Evolutionary conservation across 1,139 yeast genomes (phyloP).

Genomic region (Yamadazyma aaseri): DNA sequence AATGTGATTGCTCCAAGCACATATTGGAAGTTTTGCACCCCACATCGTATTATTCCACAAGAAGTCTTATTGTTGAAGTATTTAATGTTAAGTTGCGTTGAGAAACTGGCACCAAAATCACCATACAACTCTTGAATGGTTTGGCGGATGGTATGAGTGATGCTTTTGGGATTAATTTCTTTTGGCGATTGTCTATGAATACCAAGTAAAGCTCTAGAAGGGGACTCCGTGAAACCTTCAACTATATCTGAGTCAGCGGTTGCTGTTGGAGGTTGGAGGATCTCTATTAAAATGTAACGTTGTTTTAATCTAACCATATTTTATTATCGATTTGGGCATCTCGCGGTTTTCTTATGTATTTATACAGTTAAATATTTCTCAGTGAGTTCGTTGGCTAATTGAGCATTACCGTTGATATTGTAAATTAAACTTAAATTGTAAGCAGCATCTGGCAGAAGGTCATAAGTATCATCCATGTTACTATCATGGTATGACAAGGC

Average conservation of each 20-base stretch:
- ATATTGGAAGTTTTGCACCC: slow-evolving; percentile 60
- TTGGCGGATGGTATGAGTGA: slow-evolving; percentile 54
- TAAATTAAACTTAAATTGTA: slow-evolving; percentile 78
- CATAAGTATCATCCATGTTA: slow-evolving; percentile 39
- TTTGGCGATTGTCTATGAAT: slow-evolving; percentile 52
- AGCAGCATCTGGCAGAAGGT: slow-evolving; percentile 75
- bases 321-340: not conserved
- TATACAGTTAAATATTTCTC: slow-evolving; percentile 53
- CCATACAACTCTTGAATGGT: slow-evolving; percentile 66
- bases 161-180: slow-evolving; percentile 39
- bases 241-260: not conserved
- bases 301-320: slow-evolving; percentile 85
- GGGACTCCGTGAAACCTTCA: slow-evolving; percentile 15
- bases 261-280: slow-evolving; percentile 57
- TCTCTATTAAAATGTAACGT: slow-evolving; percentile 77
- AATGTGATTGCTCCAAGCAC: slow-evolving; percentile 71
- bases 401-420: slow-evolving; percentile 69
- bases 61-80: slow-evolving; percentile 82
- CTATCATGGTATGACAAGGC: slow-evolving; percentile 47
- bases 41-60: slow-evolving; percentile 80
- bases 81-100: slow-evolving; percentile 61
- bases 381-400: slow-evolving; percentile 60
- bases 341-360: slow-evolving; percentile 3
- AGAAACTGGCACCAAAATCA: slow-evolving; percentile 74
- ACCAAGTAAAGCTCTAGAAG: slow-evolving; percentile 38